phyloP scores from a whole-genome alignment of 192 early-diverging fungal genomes.

The Gonapodya prolifera region DNA sequence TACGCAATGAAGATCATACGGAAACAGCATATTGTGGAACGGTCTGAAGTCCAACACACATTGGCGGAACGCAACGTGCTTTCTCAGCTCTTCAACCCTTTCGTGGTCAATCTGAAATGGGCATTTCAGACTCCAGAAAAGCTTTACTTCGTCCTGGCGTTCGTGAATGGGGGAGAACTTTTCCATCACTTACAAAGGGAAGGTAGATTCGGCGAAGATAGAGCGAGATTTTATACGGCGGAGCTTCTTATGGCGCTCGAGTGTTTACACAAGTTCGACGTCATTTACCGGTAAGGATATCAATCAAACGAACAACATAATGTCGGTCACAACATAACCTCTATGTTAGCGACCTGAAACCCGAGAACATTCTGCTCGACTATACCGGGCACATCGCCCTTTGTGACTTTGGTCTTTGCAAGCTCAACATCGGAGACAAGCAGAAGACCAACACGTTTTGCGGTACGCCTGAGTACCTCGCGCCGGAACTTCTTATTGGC shows the following conservation, averaged over 20 bases:
- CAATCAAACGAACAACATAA: too few relatives aligned
- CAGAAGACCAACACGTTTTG: constrained; percentile 88
- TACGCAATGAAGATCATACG: constrained; percentile 95
- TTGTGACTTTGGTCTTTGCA: constrained; percentile 89
- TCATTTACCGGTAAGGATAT: constrained; percentile 56
- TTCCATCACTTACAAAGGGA: constrained; percentile 12
- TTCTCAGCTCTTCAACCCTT: constrained; percentile 70
- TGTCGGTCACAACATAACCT: background rate
- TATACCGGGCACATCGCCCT: constrained; percentile 88
- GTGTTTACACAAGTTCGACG: constrained; percentile 80
- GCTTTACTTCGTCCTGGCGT: constrained; percentile 88
- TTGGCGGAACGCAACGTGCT: constrained; percentile 85
- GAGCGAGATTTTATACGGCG: constrained; percentile 56
- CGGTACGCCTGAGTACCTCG: constrained; percentile 82
- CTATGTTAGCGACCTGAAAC: constrained; percentile 69
- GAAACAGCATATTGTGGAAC: constrained; percentile 88
- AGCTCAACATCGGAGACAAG: constrained; percentile 86
- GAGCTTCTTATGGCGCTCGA: constrained; percentile 85
- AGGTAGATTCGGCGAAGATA: constrained; percentile 11
- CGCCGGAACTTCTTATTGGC: constrained; percentile 24
- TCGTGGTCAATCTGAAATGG: constrained; percentile 37
- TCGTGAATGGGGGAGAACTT: constrained; percentile 92
- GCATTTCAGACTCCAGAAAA: constrained; percentile 77
- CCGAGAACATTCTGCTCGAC: constrained; percentile 90
- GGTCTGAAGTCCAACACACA: constrained; percentile 86